These are phyloP conservation scores for Chlorella sorokiniana DNA, from an alignment of 139 green algal species.

Conservation along the genomic window DNA sequence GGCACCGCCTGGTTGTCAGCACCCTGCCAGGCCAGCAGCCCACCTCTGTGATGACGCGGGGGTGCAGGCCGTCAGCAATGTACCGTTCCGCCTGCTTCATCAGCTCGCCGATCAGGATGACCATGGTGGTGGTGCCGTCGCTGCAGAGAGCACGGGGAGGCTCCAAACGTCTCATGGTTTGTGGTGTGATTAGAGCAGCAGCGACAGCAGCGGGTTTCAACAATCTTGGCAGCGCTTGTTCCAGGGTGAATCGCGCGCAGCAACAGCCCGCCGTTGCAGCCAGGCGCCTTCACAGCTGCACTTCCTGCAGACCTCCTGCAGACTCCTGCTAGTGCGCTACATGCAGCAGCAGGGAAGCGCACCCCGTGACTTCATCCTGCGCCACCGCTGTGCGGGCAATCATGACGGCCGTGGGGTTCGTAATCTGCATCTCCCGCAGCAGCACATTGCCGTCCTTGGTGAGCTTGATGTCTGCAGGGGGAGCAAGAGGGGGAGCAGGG, in stretches of 20 bases:
- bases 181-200: too few species aligned
- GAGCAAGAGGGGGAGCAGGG: background rate
- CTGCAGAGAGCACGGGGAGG: slow-evolving; percentile 40
- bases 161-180: background rate
- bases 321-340: too few species aligned
- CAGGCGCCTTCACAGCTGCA: too few species aligned
- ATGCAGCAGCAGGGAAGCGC: too few species aligned
- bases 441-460: slow-evolving; percentile 98
- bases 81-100: slow-evolving; percentile 98
- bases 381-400: slow-evolving; percentile 97
- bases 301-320: too few species aligned
- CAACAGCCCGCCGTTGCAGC: too few species aligned
- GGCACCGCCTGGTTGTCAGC: background rate
- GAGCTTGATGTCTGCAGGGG: slow-evolving; percentile 91
- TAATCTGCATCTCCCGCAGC: slow-evolving; percentile 98
- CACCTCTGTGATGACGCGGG: slow-evolving; percentile 92
- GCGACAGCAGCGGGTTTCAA: too few species aligned
- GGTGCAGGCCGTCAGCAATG: slow-evolving; percentile 94
- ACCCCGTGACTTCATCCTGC: slow-evolving; percentile 96
- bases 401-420: slow-evolving; percentile 99
- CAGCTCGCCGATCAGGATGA: slow-evolving; percentile 98
- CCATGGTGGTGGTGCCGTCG: slow-evolving; percentile 95
- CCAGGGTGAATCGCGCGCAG: too few species aligned
- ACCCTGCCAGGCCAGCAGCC: background rate
- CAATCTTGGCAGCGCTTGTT: too few species aligned